phyloP scores from a whole-genome alignment of 805 yeast species.

The Geotrichum ghanense region DNA sequence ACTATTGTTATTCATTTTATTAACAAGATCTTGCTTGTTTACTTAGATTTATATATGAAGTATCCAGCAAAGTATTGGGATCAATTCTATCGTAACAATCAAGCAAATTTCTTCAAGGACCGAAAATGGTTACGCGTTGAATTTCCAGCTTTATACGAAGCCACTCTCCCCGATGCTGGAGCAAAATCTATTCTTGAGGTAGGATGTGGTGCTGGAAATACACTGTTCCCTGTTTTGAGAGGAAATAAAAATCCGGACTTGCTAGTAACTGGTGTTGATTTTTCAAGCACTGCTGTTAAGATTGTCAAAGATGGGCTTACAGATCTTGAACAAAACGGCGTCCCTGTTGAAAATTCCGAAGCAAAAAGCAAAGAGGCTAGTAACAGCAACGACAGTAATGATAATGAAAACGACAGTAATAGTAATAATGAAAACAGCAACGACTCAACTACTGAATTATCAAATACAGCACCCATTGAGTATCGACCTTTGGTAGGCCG shows the following conservation, averaged over 20 bases:
- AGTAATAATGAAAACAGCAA: not conserved
- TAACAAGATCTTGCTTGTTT: slow-evolving; percentile 11
- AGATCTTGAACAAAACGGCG: not conserved
- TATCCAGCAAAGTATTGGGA: slow-evolving; percentile 96
- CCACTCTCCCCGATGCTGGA: slow-evolving; percentile 63
- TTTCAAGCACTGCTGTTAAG: slow-evolving; percentile 80
- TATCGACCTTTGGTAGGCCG: not conserved
- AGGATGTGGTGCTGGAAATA: slow-evolving; percentile 98
- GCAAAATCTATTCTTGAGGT: slow-evolving; percentile 71
- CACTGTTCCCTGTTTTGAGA: slow-evolving; percentile 78
- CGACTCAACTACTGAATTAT: not conserved
- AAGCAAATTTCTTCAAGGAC: slow-evolving; percentile 91
- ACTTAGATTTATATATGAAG: slow-evolving; percentile 44
- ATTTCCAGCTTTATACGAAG: slow-evolving; percentile 74
- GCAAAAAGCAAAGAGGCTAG: not conserved
- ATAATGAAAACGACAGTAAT: not conserved
- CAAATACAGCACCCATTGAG: not conserved
- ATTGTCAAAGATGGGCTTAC: slow-evolving; percentile 38
- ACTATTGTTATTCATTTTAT: slow-evolving; percentile 32
- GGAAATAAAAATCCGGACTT: slow-evolving; percentile 75
- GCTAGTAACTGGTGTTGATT: slow-evolving; percentile 76
- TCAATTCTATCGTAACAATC: slow-evolving; percentile 78
- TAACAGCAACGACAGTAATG: not conserved
- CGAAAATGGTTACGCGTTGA: slow-evolving; percentile 93
- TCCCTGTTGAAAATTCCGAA: not conserved